phyloP scores from a whole-genome alignment of 2,329 filamentous ascomycete genomes.

The Cordyceps pruinosa region DNA sequence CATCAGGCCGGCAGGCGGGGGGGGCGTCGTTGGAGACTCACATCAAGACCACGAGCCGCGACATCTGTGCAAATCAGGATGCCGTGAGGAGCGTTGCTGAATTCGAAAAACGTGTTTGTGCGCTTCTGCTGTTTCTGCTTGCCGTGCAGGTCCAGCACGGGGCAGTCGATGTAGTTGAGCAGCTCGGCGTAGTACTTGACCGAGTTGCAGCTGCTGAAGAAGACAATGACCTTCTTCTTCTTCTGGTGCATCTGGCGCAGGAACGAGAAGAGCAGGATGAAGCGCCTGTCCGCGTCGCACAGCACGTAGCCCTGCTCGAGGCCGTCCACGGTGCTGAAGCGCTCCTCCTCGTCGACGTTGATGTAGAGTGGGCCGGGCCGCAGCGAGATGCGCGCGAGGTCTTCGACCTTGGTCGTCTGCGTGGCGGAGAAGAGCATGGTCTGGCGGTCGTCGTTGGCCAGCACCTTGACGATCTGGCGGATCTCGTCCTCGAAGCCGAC shows the following conservation, averaged over 20 bases:
- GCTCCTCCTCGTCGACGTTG: constrained; percentile 86
- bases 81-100: constrained; percentile 67
- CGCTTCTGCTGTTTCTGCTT: constrained; percentile 99
- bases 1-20: no score
- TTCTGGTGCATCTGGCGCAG: constrained; percentile 69
- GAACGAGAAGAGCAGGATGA: constrained; percentile 90
- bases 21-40: constrained; percentile 31
- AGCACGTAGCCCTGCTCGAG: constrained; percentile 94
- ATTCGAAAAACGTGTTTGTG: constrained; percentile 98
- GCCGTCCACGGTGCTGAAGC: constrained; percentile 86
- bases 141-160: constrained; percentile 78
- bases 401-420: constrained; percentile 94
- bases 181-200: constrained; percentile 95
- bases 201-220: constrained; percentile 86
- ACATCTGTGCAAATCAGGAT: constrained; percentile 96
- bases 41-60: constrained; percentile 85
- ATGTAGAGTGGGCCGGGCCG: constrained; percentile 89
- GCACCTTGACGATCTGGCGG: constrained; percentile 89
- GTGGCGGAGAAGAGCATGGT: constrained; percentile 99
- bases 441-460: constrained; percentile 80
- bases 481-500: constrained; percentile 99
- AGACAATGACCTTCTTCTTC: constrained; percentile 97
- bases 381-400: constrained; percentile 88
- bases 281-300: constrained; percentile 88
- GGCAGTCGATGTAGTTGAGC: constrained; percentile 94